Evolutionary conservation across 352 stramenopile species (phyloP), one percentile per base, ranked within the genome.

Genomic region (Aphanomyces euteiches): DNA sequence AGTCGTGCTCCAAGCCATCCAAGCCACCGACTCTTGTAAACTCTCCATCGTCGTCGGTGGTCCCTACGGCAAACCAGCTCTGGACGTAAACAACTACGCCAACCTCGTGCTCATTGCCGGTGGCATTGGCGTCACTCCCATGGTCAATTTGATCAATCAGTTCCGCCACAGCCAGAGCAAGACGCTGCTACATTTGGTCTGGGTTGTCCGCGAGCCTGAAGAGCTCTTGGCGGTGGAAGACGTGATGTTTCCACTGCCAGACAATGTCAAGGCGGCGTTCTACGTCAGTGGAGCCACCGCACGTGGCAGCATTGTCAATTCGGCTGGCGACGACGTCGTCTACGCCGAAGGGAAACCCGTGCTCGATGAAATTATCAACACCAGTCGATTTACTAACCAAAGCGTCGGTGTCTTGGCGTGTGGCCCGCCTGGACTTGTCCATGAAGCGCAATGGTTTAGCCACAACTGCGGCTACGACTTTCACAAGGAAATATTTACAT

Each of bases 401-500:
- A 12, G 28, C n/a, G 84, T 92, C 67, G 81, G 83, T 4, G 83
- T 93, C 48, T 66, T 93, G 43, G 84, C 82, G 13, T 92, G 86
- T 60, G 86, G 86, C 0, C 86, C 86, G n/a, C 80, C 82, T 3
- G 86, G 80, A 39, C 84, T 93, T 76, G 92, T 93, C 74, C 83
- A 91, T 57, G 78, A 79, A 12, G 82, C 92, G 17, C 83, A 95
- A 73, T 81, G 75, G 3, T 82, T 93, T 71, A 81, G 84, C 21
- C 78, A 79, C 60, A 88, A 79, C 56, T 95, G 87, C 66, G 92
- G 92, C 75, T 95, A 92, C 68, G 87, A 95, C 78, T 85, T 95
- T 43, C 87, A 95, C 78, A 93, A 83, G 75, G 87, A 95, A 72
- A 81, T 91, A 75, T 95, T 95, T 80, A 80, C 92, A 74, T 88